Evolutionary conservation across 345 rosid genomes (phyloP), one percentile per base, ranked within the genome.

Genomic region (Eucalyptus erythrocorys): DNA sequence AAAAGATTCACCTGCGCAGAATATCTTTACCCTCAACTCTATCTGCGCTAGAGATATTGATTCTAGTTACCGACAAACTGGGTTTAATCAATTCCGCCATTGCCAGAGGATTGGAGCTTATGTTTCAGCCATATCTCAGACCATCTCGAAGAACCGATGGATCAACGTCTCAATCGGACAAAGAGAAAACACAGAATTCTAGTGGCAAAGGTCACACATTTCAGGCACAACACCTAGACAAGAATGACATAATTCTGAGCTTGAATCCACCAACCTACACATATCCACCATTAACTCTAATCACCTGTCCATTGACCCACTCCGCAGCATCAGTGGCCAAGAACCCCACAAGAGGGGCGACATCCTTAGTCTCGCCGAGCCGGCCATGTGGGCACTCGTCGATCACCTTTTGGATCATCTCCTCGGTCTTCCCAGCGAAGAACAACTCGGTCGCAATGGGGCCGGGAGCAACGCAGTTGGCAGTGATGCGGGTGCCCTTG

Each of bases 251-350:
- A 21, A 34, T 76, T 76, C 47, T 21, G 47, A 37, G 27, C 47
- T 76, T 37, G 82, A 21, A 76, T 76, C 82, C 22, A 76, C 22
- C 82, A 19, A 76, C 48, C 86, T 89, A 89, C 84, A 89, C 89
- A 87, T 61, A 87, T 15, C 91, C 91, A 42, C 89, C 87, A 57
- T 89, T 87, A 66, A 68, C 87, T 22, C 55, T 22, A 14, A 89
- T 49, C 71, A 87, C 86, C 85, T 89, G 91, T 24, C 91, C 91
- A 66, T 89, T 89, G 30, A 89, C 48, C 90, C 90, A 89, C 49
- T 89, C 90, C 6, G 81, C 55, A 24, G 90, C 88, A 64, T 89
- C 90, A 1, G 85, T 79, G 13, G 85, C 90, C 87, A 89, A 19
- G 59, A 89, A 89, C 66, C 91, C 91, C 4, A 89, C 89, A 9